phyloP scores from a whole-genome alignment of 495 filamentous ascomycete genomes.

The Letharia columbiana region DNA sequence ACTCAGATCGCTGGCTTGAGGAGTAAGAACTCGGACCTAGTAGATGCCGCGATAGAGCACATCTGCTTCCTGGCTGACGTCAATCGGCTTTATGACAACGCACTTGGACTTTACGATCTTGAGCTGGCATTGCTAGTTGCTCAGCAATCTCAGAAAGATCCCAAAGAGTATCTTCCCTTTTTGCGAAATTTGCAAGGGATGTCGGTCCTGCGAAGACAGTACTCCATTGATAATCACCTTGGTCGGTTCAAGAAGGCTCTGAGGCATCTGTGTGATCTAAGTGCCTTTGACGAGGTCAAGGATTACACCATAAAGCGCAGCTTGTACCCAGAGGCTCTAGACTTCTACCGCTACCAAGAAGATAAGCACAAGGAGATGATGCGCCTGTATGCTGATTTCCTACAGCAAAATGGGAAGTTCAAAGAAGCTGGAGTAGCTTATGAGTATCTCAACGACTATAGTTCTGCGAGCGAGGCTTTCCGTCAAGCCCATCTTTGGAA shows the following conservation, averaged over 20 bases:
- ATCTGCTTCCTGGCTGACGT: conserved; percentile 95
- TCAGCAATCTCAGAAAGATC: conserved; percentile 93
- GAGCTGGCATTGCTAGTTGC: conserved; percentile 85
- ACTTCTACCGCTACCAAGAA: conserved; percentile 74
- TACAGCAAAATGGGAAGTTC: conserved; percentile 63
- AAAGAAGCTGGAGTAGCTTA: conserved; percentile 83
- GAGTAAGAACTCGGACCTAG: conserved; percentile 50
- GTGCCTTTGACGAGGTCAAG: conserved; percentile 64
- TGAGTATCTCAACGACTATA: conserved; percentile 70
- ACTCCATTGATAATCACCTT: conserved; percentile 82
- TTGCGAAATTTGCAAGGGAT: conserved; percentile 76
- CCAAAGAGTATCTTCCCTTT: conserved; percentile 91
- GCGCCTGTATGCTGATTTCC: conserved; percentile 66
- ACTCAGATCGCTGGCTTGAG: conserved; percentile 66
- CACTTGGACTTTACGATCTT: conserved; percentile 82
- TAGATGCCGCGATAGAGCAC: conserved; percentile 64
- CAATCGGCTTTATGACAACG: conserved; percentile 84
- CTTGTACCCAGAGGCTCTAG: conserved; percentile 68
- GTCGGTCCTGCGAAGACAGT: conserved; percentile 57
- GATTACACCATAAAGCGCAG: conserved; percentile 67
- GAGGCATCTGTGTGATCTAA: conserved; percentile 57
- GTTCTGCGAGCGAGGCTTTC: conserved; percentile 67
- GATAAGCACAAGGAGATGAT: conserved; percentile 54
- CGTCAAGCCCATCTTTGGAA: conserved; percentile 79
- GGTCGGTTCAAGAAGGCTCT: conserved; percentile 68